Percentiles rank a stretch among this genome's conserved stretches.
Evolutionary conservation across 2,329 filamentous ascomycete genomes (phyloP).

Genomic region (Elsinoe necatrix): DNA sequence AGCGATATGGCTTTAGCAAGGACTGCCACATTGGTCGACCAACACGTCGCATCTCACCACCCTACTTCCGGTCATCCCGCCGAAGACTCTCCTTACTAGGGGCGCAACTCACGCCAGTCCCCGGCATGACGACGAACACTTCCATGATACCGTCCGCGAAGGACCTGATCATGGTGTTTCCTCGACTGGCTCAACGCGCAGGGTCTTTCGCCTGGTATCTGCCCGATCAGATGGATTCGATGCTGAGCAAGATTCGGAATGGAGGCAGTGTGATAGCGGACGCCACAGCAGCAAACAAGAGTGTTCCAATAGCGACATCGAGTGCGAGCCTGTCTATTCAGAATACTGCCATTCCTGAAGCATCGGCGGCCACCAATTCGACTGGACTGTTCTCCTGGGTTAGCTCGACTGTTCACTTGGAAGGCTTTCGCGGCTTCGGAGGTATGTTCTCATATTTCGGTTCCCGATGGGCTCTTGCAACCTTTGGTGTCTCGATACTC

Average conservation of each 20-base stretch:
- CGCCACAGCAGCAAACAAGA: constrained; percentile 43
- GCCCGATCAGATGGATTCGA: constrained; percentile 51
- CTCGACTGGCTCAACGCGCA: constrained; percentile 60
- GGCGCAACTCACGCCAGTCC: neutral
- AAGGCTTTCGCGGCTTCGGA: constrained; percentile 59
- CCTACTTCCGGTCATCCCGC: neutral
- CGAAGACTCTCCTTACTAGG: neutral
- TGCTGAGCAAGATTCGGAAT: constrained; percentile 42
- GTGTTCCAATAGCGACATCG: constrained; percentile 33
- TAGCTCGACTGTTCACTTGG: constrained; percentile 34
- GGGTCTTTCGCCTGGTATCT: constrained; percentile 53
- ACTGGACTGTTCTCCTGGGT: constrained; percentile 20
- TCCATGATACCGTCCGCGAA: constrained; percentile 50
- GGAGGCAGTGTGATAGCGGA: constrained; percentile 54
- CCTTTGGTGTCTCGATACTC: constrained; percentile 75
- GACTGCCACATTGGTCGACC: neutral
- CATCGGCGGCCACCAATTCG: neutral
- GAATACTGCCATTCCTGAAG: constrained; percentile 30
- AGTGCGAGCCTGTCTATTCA: constrained; percentile 33
- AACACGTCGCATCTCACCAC: neutral
- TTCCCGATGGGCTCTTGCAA: constrained; percentile 84
- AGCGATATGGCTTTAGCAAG: neutral
- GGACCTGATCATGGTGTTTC: constrained; percentile 61
- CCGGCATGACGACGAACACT: constrained; percentile 20
- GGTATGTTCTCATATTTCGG: constrained; percentile 86